Conservation (phyloP, 2,329 filamentous ascomycete species). For the Monosporascus sp. region DNA sequence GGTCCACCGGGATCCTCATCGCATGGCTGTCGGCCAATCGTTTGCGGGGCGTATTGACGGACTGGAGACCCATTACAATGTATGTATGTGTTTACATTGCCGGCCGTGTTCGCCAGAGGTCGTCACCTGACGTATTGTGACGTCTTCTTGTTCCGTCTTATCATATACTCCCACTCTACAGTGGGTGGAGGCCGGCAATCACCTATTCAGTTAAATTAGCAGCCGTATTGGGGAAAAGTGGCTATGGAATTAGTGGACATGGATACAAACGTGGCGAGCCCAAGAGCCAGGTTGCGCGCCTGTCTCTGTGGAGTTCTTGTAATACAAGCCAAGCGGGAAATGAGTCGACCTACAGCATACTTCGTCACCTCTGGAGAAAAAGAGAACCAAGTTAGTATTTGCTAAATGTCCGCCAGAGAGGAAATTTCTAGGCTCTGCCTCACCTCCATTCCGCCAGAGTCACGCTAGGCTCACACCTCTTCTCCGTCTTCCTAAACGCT, state of each 20-base stretch:
- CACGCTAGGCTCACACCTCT: slow-evolving; percentile 2
- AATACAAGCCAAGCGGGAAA: background rate
- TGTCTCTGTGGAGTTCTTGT: no score
- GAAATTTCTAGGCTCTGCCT: background rate
- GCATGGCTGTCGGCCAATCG: no score
- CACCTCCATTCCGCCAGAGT: slow-evolving; percentile 3
- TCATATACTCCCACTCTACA: background rate
- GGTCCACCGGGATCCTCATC: no score
- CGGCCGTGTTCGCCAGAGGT: no score
- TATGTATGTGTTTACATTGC: no score
- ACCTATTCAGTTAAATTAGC: background rate
- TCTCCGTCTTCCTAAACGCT: slow-evolving; percentile 1
- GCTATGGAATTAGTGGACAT: no score
- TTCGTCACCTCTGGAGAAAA: slow-evolving; percentile 3
- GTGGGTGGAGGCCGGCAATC: background rate
- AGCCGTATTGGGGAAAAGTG: no score
- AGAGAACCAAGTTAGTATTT: background rate
- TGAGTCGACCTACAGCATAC: slow-evolving; percentile 2
- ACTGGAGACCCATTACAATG: no score
- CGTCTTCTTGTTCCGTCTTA: background rate
- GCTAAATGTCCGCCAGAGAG: background rate
- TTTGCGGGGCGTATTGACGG: no score
- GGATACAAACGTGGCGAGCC: no score
- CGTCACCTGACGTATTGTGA: background rate
- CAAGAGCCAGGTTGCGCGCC: no score